These are phyloP conservation scores for Lagenidium sp. DNA, from an alignment of 352 stramenopile genomes.

Conservation along the genomic window DNA sequence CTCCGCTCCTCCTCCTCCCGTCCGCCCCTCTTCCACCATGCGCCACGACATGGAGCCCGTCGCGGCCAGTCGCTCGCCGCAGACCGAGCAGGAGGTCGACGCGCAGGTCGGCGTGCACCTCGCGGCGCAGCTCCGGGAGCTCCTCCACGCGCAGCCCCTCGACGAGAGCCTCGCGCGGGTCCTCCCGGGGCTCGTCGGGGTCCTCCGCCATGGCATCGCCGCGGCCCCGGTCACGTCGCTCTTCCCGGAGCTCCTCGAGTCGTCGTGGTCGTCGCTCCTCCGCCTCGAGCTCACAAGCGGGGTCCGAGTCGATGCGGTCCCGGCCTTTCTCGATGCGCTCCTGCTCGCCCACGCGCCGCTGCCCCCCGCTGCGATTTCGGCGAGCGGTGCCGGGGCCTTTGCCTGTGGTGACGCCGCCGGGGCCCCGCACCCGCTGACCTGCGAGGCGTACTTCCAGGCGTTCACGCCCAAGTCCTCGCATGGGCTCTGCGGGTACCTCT, in stretches of 20 bases:
- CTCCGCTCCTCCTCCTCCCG: too few species aligned
- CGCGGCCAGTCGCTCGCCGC: slow-evolving; percentile 3
- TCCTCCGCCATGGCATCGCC: slow-evolving; percentile 11
- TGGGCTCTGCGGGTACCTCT: slow-evolving; percentile 92
- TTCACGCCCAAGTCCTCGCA: slow-evolving; percentile 50
- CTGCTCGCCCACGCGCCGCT: slow-evolving; percentile 14
- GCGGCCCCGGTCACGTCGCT: slow-evolving; percentile 1
- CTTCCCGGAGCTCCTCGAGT: slow-evolving; percentile 12
- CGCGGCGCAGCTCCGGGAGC: slow-evolving; percentile 12
- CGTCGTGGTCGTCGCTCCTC: slow-evolving; percentile 15
- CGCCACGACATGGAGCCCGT: slow-evolving; percentile 13
- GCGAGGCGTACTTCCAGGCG: slow-evolving; percentile 45
- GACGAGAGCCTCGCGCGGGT: slow-evolving; percentile 5
- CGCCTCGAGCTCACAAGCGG: slow-evolving; percentile 6
- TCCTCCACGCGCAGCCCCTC: slow-evolving; percentile 10
- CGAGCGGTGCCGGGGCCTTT: too few species aligned
- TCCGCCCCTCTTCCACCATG: slow-evolving; percentile 1
- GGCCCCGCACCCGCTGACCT: too few species aligned
- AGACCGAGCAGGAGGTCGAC: slow-evolving; percentile 13
- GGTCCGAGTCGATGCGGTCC: slow-evolving; percentile 10
- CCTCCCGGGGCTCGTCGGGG: slow-evolving; percentile 8
- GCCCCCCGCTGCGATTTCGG: too few species aligned
- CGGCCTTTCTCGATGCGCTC: slow-evolving; percentile 15
- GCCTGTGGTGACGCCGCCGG: slow-evolving; percentile 3
- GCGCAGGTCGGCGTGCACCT: slow-evolving; percentile 12